Conservation (phyloP, 371 early-diverging fungal species). For the Blakeslea trispora region DNA sequence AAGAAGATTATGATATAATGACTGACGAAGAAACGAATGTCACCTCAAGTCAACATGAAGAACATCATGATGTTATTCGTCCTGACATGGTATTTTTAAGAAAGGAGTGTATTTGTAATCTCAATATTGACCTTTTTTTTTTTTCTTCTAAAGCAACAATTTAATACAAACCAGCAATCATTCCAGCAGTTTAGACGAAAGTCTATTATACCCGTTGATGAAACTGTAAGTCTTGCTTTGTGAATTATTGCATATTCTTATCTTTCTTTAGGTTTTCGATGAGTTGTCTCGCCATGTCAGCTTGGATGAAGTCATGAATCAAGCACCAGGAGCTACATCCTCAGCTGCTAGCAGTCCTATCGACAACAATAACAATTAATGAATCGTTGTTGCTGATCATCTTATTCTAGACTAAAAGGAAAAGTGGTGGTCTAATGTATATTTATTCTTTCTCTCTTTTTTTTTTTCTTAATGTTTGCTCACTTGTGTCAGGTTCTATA, state of each 20-base stretch:
- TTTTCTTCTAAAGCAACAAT: constrained; percentile 55
- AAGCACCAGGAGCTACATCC: constrained; percentile 42
- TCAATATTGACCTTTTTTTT: background rate
- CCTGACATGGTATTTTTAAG: constrained; percentile 50
- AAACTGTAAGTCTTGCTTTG: constrained; percentile 17
- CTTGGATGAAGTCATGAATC: constrained; percentile 79
- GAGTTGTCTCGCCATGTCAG: constrained; percentile 85
- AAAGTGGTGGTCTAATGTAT: too few relatives aligned
- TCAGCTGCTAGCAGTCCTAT: constrained; percentile 25
- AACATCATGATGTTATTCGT: constrained; percentile 38
- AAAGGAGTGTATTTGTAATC: too few relatives aligned
- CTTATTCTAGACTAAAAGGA: too few relatives aligned
- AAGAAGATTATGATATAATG: constrained; percentile 34
- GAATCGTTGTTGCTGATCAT: too few relatives aligned
- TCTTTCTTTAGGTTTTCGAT: constrained; percentile 56
- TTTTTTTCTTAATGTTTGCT: too few relatives aligned
- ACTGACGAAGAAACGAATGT: constrained; percentile 32
- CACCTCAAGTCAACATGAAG: constrained; percentile 29
- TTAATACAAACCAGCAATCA: constrained; percentile 58
- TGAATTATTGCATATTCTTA: background rate
- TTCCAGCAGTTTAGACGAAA: constrained; percentile 85
- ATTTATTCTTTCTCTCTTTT: too few relatives aligned
- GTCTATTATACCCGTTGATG: constrained; percentile 84
- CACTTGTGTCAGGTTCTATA: too few relatives aligned
- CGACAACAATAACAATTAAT: constrained; percentile 7